Base-by-base conservation (phyloP, 2,329 filamentous ascomycete species). In the Pseudogymnoascus sp. region DNA sequence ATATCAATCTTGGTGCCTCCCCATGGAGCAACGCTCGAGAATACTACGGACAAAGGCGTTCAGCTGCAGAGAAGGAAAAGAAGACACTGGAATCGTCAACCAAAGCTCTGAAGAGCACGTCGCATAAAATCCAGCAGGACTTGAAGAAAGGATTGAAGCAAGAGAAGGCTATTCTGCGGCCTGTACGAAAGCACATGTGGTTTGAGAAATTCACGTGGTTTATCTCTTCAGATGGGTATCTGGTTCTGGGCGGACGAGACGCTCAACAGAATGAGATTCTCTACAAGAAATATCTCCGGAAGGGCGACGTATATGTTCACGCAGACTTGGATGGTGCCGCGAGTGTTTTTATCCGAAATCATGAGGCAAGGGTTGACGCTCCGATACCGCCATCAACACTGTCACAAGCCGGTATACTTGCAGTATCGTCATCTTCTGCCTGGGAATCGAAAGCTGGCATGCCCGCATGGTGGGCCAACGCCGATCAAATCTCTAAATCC, bases 181-280 rank as follows among this genome's bases (percentile, higher is more conserved):
- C 89, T 0, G 88, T 96, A 8, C 85, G 95, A 63, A 89, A 87
- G 71, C 88, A 87, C 68, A 84, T 93, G 70, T 99, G 95, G 95
- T 99, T 97, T 69, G 95, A 99, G 72, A 99, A 99, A 76, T 99
- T 96, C 71, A 80, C 87, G 28, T 97, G 91, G 83, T 99, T 99
- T 77, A 84, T 97, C 69, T 97, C 93, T 0, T 96, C 92, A 0
- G 95, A 99, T 72, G 93, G 93, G 4, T 97, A 97, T 73, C 82
- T 99, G 5, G 90, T 97, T 0, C 82, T 99, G 15, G 93, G 87
- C 50, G 93, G 92, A 15, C 91, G 91, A 66, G 95, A 99, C 77
- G 83, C 87, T 1, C 88, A 91, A 70, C 95, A 99, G 73, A 92
- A 89, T 70, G 95, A 99, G 74, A 87, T 93, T 42, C 79, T 99